These are phyloP conservation scores for Cenchrus purpureus DNA, from an alignment of 176 grass and related monocot species.

Conservation along the genomic window DNA sequence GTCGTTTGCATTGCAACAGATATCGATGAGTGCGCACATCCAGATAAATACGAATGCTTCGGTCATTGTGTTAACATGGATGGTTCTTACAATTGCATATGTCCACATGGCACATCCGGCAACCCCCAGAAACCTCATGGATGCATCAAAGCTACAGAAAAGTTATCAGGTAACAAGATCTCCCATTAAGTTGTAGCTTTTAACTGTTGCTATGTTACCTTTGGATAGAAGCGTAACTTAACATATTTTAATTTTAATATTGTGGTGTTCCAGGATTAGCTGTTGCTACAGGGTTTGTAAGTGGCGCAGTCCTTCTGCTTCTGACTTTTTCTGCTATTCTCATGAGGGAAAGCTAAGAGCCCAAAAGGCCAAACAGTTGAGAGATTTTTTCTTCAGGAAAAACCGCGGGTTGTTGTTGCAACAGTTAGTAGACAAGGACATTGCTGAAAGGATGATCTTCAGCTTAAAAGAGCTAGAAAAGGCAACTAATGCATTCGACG, in stretches of 20 bases:
- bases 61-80: neutral
- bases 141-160: neutral
- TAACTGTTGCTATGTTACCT: neutral
- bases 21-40: neutral
- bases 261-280: slow-evolving; percentile 18
- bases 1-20: neutral
- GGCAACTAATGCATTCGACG: slow-evolving; percentile 14
- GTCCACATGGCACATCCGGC: slow-evolving; percentile 2
- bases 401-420: slow-evolving; percentile 41
- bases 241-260: neutral
- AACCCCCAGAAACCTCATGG: neutral
- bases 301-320: slow-evolving; percentile 5
- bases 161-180: slow-evolving; percentile 17
- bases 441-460: slow-evolving; percentile 38
- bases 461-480: slow-evolving; percentile 32
- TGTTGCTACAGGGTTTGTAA: slow-evolving; percentile 31
- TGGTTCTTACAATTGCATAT: neutral
- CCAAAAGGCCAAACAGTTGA: neutral
- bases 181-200: neutral
- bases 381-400: slow-evolving; percentile 27
- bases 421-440: slow-evolving; percentile 42
- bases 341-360: slow-evolving; percentile 32
- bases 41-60: slow-evolving; percentile 7
- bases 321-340: slow-evolving; percentile 21
- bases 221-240: slow-evolving; percentile 7